A percentile compares a stretch with the other conserved stretches of the same genome.
Evolutionary conservation across 2,329 filamentous ascomycete species (phyloP).

Genomic region (Diplodia sapinea): DNA sequence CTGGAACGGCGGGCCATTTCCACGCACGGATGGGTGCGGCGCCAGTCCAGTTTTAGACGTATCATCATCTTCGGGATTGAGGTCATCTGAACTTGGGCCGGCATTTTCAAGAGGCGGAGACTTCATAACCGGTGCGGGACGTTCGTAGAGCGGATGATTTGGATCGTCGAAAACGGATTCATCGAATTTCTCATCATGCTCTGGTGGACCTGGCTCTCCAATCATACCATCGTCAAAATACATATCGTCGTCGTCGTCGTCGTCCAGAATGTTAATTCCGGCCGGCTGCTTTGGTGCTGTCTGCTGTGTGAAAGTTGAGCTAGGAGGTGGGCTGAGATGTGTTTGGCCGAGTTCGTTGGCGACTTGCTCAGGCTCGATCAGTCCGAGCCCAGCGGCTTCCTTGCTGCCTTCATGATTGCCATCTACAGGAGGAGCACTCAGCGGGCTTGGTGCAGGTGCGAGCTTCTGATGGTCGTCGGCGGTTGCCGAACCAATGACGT

Average conservation of each 20-base stretch:
- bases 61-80: neutral
- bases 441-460: constrained; percentile 20
- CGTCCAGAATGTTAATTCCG: neutral
- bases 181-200: constrained; percentile 66
- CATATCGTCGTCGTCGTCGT: constrained; percentile 58
- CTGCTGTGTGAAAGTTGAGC: constrained; percentile 30
- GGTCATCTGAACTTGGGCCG: constrained; percentile 1
- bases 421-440: constrained; percentile 19
- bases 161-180: constrained; percentile 74
- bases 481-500: constrained; percentile 18
- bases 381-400: constrained; percentile 36
- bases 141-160: constrained; percentile 56
- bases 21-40: constrained; percentile 27
- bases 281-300: constrained; percentile 30
- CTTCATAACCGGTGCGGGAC: constrained; percentile 36
- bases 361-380: constrained; percentile 32
- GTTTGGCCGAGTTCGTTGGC: constrained; percentile 31
- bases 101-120: neutral
- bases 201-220: constrained; percentile 55
- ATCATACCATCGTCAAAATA: constrained; percentile 72
- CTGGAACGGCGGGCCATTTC: constrained; percentile 42
- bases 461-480: constrained; percentile 14
- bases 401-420: neutral
- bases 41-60: constrained; percentile 3
- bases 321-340: constrained; percentile 18